These are phyloP conservation scores for Myochromella boudieri DNA, from an alignment of 768 basidiomycete genomes.

Conservation along the genomic window DNA sequence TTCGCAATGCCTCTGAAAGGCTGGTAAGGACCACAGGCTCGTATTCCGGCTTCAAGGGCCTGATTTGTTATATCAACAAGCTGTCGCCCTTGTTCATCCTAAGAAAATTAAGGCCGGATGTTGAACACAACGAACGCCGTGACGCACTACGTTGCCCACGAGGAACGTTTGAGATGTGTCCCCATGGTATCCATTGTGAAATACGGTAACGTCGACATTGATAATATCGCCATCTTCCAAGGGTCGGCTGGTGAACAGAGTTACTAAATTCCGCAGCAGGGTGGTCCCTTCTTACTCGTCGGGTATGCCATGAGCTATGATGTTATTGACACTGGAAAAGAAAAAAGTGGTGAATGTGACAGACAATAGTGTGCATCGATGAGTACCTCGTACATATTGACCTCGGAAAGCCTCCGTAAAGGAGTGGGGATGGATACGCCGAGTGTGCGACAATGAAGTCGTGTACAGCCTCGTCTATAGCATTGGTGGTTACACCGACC, in stretches of 20 bases:
- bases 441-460: slow-evolving; percentile 61
- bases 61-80: slow-evolving; percentile 61
- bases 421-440: slow-evolving; percentile 87
- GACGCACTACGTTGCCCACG: slow-evolving; percentile 72
- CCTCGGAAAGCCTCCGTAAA: slow-evolving; percentile 72
- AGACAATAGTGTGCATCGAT: neutral
- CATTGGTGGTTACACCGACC: slow-evolving; percentile 73
- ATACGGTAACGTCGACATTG: slow-evolving; percentile 88
- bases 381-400: slow-evolving; percentile 71
- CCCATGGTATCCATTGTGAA: slow-evolving; percentile 82
- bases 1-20: slow-evolving; percentile 71
- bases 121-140: neutral
- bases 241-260: slow-evolving; percentile 53
- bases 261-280: no score
- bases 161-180: slow-evolving; percentile 86
- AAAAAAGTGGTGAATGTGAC: neutral
- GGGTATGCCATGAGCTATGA: slow-evolving; percentile 87
- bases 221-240: slow-evolving; percentile 84
- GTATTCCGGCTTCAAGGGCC: slow-evolving; percentile 71
- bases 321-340: slow-evolving; percentile 77
- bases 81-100: slow-evolving; percentile 73
- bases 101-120: neutral
- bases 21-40: slow-evolving; percentile 68
- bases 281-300: slow-evolving; percentile 63
- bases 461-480: slow-evolving; percentile 73